A percentile compares a stretch with the other conserved stretches of the same genome.
phyloP scores from a whole-genome alignment of 345 rosid genomes.

The Populus tremula region DNA sequence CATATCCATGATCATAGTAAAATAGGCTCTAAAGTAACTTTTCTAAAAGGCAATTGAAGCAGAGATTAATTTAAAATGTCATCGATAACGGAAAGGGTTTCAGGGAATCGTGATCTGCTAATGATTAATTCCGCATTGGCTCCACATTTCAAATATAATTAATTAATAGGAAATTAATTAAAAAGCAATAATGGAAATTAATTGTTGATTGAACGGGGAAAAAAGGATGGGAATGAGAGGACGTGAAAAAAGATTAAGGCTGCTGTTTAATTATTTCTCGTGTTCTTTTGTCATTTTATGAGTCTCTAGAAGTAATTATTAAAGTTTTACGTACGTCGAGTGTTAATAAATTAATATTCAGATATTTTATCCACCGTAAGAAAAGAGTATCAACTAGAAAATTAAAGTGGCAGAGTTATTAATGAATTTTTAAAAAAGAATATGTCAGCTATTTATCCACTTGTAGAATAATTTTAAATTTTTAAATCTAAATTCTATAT shows the following conservation, averaged over 20 bases:
- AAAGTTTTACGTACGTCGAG: too few species aligned
- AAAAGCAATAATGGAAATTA: neutral
- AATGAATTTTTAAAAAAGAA: too few species aligned
- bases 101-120: conserved; percentile 21
- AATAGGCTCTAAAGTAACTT: neutral
- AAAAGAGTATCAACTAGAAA: too few species aligned
- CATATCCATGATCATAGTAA: conserved; percentile 21
- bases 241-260: neutral
- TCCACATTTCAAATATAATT: neutral
- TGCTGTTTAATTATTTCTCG: too few species aligned
- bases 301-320: too few species aligned
- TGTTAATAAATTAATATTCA: too few species aligned
- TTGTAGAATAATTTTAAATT: too few species aligned
- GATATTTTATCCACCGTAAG: too few species aligned
- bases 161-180: neutral
- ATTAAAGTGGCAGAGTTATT: too few species aligned
- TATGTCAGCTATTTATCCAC: too few species aligned
- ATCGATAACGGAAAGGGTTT: conserved; percentile 24
- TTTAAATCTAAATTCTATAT: too few species aligned
- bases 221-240: conserved; percentile 3
- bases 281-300: too few species aligned
- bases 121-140: neutral
- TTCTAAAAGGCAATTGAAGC: neutral
- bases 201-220: conserved; percentile 8
- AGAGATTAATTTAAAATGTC: conserved; percentile 4